These are phyloP conservation scores for Wilcoxina mikolae DNA, from an alignment of 495 filamentous ascomycete species.

Conservation along the genomic window DNA sequence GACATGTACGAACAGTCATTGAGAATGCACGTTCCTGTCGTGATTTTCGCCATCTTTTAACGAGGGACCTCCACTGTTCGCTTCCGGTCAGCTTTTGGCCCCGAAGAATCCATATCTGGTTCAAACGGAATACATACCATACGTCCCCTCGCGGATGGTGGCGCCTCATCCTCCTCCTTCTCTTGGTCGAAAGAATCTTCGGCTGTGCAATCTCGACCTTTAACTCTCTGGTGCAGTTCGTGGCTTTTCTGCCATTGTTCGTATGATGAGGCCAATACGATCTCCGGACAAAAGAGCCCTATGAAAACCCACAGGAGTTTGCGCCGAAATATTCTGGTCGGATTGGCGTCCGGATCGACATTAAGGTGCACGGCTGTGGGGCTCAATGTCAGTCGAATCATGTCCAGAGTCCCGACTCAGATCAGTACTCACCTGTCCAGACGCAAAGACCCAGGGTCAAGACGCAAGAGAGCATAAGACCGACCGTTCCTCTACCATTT, in stretches of 20 bases:
- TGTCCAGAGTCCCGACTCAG: not conserved
- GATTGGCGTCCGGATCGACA: not conserved
- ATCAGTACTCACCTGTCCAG: constrained; percentile 6
- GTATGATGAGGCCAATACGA: not conserved
- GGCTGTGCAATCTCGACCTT: not conserved
- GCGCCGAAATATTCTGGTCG: not conserved
- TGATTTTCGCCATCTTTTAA: not conserved
- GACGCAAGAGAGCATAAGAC: constrained; percentile 3
- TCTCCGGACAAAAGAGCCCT: constrained; percentile 4
- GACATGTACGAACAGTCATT: too few relatives aligned
- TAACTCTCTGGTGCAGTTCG: not conserved
- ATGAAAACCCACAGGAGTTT: constrained; percentile 4
- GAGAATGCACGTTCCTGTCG: not conserved
- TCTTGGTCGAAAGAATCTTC: not conserved
- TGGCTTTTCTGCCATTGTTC: constrained; percentile 1
- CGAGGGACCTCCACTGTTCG: not conserved
- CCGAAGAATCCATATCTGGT: too few relatives aligned
- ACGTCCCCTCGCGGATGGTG: not conserved
- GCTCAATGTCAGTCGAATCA: not conserved
- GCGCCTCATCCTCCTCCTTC: not conserved
- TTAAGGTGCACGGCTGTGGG: constrained; percentile 3
- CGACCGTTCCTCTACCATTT: constrained; percentile 5
- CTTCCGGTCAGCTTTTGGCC: too few relatives aligned
- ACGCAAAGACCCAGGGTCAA: constrained; percentile 8
- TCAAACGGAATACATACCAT: too few relatives aligned